Conservation (phyloP, 768 basidiomycete genomes). For the Lentinus brumalis region DNA sequence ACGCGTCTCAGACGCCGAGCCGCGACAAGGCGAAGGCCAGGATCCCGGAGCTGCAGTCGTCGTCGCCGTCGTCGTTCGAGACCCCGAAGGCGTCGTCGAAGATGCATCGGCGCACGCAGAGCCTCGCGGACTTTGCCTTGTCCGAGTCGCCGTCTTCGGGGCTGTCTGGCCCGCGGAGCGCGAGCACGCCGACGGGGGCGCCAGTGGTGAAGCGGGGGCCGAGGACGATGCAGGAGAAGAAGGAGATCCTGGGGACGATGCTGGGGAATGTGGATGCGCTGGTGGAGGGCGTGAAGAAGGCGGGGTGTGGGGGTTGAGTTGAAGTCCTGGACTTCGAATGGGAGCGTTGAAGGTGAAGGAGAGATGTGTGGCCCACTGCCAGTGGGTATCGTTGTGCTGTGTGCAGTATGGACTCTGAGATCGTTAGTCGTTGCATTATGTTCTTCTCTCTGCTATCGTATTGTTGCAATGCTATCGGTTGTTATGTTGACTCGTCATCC, state of each 20-base stretch:
- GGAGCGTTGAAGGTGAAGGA: no score
- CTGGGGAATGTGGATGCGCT: conserved; percentile 90
- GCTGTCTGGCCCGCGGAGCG: conserved; percentile 9
- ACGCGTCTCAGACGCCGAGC: not conserved
- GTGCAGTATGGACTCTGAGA: not conserved
- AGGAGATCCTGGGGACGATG: conserved; percentile 75
- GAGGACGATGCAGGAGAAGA: conserved; percentile 78
- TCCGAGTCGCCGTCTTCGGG: not conserved
- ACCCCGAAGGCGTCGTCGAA: conserved; percentile 11
- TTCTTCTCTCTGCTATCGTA: conserved; percentile 11
- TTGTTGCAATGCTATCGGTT: conserved; percentile 14
- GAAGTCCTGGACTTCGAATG: not conserved
- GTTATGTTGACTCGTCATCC: conserved; percentile 3
- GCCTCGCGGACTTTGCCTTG: conserved; percentile 18
- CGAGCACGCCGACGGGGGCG: conserved; percentile 19
- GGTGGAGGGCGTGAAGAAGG: conserved; percentile 83
- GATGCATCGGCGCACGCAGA: conserved; percentile 27
- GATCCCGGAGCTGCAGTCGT: not conserved
- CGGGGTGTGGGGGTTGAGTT: conserved; percentile 85
- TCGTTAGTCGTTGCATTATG: conserved; percentile 10
- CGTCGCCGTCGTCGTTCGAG: not conserved
- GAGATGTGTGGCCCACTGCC: no score
- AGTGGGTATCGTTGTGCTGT: no score
- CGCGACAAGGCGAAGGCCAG: not conserved
- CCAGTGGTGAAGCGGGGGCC: conserved; percentile 21